Base-by-base conservation (phyloP, 2,329 filamentous ascomycete genomes). In the Didymella sp. region DNA sequence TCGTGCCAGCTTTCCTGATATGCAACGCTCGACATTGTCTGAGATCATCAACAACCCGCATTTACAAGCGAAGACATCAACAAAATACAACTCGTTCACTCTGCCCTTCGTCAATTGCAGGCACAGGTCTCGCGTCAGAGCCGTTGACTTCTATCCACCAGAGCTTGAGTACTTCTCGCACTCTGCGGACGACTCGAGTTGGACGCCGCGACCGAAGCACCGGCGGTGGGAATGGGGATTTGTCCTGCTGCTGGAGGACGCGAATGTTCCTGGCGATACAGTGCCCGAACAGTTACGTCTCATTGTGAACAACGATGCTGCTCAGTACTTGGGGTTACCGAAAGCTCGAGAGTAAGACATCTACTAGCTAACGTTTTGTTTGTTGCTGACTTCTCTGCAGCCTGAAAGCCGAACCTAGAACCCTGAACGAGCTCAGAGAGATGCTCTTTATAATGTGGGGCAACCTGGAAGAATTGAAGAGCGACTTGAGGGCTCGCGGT, bases 211-310 rank as follows among this genome's bases (percentile, higher is more conserved):
- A 49, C 46, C 73, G 7, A 59, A 63, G 19, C 82, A 87, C 46
- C 82, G 84, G 31, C 51, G 73, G 7, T 96, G 91, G 90, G 87
- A 95, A 73, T 97, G 93, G 93, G 84, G 85, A 13, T 97, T 97
- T 75, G 85, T 85, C 21, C 81, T 98, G 22, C 81, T 89, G 12
- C 84, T 97, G 1, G 90, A 96, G 74, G 90, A 93, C 62, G 87
- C 84, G 0, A 73, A 77, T 22, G 35, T 67, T 9, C 58, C 68
- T 7, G 58, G 63, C 4, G 64, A 28, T 70, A 77, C 41, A 30
- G 56, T 58, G 2, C 62, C 68, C 2, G 61, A 68, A 21, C 63
- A 80, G 25, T 71, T 93, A 48, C 91, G 89, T 81, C 83, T 89
- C 3, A 79, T 89, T 6, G 88, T 97, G 1, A 83, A 87, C 3